Conservation (phyloP, 2,329 filamentous ascomycete species). For the Cercospora brassicicola region DNA sequence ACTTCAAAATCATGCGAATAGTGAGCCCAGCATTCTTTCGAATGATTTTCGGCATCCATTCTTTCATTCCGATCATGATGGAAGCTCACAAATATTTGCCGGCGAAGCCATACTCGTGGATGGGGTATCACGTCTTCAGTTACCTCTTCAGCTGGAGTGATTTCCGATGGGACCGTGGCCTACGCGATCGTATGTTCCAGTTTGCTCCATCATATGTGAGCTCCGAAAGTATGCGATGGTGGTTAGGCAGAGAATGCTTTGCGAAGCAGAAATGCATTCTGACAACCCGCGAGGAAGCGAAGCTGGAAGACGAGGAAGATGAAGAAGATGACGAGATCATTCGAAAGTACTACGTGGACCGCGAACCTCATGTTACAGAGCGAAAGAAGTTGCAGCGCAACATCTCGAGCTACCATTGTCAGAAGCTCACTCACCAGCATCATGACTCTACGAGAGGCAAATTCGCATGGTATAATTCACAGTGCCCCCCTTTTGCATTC, state of each 20-base stretch:
- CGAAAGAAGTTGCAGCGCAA: constrained; percentile 35
- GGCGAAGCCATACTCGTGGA: constrained; percentile 68
- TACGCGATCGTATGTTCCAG: constrained; percentile 82
- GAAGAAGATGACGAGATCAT: constrained; percentile 44
- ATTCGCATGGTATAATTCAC: constrained; percentile 76
- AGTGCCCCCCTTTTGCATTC: constrained; percentile 78
- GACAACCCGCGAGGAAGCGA: constrained; percentile 70
- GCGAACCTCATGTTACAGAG: constrained; percentile 32
- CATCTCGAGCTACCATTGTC: constrained; percentile 35
- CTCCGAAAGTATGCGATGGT: constrained; percentile 91
- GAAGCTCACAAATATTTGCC: constrained; percentile 69
- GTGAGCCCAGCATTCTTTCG: constrained; percentile 76
- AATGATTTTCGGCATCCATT: constrained; percentile 83
- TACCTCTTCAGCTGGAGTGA: constrained; percentile 91
- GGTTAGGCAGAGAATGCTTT: constrained; percentile 86
- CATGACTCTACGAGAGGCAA: constrained; percentile 39
- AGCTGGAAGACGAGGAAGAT: constrained; percentile 58
- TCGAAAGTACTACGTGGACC: constrained; percentile 40
- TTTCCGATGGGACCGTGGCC: constrained; percentile 74
- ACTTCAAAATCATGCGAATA: constrained; percentile 86
- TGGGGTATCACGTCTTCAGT: constrained; percentile 86
- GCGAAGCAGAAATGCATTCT: constrained; percentile 83
- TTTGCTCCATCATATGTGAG: constrained; percentile 90
- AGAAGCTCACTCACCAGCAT: constrained; percentile 34
- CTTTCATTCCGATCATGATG: constrained; percentile 95